Conservation (phyloP, 2,329 filamentous ascomycete genomes). For the Pseudocercospora macadamiae region DNA sequence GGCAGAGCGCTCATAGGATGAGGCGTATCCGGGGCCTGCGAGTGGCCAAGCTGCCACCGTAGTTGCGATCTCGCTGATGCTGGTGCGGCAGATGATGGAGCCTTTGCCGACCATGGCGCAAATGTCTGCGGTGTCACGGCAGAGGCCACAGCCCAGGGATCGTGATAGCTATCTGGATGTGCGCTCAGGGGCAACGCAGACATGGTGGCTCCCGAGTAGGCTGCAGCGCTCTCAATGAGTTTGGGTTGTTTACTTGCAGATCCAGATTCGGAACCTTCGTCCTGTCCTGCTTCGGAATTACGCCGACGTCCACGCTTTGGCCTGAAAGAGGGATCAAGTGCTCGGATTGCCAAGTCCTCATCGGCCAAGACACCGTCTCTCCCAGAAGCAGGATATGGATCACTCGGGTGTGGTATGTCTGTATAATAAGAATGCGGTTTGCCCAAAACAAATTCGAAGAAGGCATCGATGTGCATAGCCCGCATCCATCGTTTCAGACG, state of each 20-base stretch:
- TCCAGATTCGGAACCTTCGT: slow-evolving; percentile 27
- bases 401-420: slow-evolving; percentile 67
- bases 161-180: slow-evolving; percentile 59
- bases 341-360: slow-evolving; percentile 85
- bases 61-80: slow-evolving; percentile 44
- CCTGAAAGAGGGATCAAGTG: slow-evolving; percentile 75
- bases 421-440: slow-evolving; percentile 80
- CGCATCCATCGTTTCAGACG: slow-evolving; percentile 95
- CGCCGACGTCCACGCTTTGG: slow-evolving; percentile 63
- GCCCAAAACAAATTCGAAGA: slow-evolving; percentile 85
- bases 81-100: slow-evolving; percentile 48
- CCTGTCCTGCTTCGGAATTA: slow-evolving; percentile 37
- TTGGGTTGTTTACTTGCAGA: slow-evolving; percentile 25
- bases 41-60: slow-evolving; percentile 36
- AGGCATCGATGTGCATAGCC: slow-evolving; percentile 91
- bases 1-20: slow-evolving; percentile 81
- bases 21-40: slow-evolving; percentile 45
- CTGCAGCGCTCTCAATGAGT: slow-evolving; percentile 12
- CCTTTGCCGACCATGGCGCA: slow-evolving; percentile 40
- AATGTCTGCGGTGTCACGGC: slow-evolving; percentile 42
- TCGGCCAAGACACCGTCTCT: slow-evolving; percentile 83
- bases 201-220: slow-evolving; percentile 46
- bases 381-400: slow-evolving; percentile 65
- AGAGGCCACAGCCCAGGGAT: slow-evolving; percentile 51
- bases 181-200: slow-evolving; percentile 57